phyloP scores from a whole-genome alignment of 306 rosid genomes.

The Alnus glutinosa region DNA sequence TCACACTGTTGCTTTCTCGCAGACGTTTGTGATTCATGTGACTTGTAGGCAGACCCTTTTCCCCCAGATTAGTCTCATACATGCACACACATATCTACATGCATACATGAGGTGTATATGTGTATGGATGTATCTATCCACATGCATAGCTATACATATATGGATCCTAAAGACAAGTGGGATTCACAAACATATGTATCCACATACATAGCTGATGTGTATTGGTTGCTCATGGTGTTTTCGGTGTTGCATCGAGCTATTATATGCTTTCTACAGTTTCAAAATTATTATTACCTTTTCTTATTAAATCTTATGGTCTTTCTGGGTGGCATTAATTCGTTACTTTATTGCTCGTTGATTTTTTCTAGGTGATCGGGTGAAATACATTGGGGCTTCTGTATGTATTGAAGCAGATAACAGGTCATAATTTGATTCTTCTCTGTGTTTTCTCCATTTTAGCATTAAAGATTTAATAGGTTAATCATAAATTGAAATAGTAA shows the following conservation, averaged over 20 bases:
- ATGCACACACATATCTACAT: too few species aligned
- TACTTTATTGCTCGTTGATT: conserved; percentile 25
- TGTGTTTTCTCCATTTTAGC: conserved; percentile 1
- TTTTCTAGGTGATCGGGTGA: conserved; percentile 85
- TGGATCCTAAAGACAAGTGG: too few species aligned
- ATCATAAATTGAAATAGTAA: background rate
- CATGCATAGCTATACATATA: too few species aligned
- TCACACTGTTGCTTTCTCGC: too few species aligned
- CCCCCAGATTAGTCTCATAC: too few species aligned
- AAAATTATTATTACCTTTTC: background rate
- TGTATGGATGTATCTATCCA: too few species aligned
- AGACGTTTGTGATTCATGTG: too few species aligned
- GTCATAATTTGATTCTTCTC: conserved; percentile 39
- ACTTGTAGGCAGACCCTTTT: too few species aligned
- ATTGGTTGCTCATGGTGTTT: background rate
- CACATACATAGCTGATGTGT: background rate
- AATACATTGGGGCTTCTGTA: conserved; percentile 73
- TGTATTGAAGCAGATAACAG: conserved; percentile 64
- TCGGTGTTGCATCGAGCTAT: background rate
- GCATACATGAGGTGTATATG: too few species aligned
- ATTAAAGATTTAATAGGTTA: background rate
- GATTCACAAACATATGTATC: too few species aligned
- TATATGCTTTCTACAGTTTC: background rate
- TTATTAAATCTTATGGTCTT: background rate
- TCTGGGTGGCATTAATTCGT: background rate